Evolutionary conservation across 2,329 filamentous ascomycete species (phyloP).

Genomic region (Coleophoma cylindrospora): DNA sequence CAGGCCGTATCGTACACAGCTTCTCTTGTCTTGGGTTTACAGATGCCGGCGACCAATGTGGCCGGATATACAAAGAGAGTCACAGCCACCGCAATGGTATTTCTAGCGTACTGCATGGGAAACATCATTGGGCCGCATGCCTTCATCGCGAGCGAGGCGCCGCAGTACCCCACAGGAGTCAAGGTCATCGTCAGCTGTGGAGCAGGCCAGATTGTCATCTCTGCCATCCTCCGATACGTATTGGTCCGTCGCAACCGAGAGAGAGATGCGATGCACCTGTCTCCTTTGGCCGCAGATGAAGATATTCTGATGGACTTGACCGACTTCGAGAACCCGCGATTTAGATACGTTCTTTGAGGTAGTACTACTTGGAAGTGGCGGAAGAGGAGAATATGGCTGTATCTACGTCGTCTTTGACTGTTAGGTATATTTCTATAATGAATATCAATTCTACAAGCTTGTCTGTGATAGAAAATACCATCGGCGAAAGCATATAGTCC

Average conservation of each 20-base stretch:
- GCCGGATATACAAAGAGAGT: constrained; percentile 41
- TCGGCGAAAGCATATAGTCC: no score
- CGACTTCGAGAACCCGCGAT: background rate
- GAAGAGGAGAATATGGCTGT: no score
- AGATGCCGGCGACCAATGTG: constrained; percentile 2
- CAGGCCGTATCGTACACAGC: constrained; percentile 31
- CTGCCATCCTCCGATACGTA: background rate
- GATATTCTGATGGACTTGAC: background rate
- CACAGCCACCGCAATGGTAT: constrained; percentile 39
- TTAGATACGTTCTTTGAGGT: background rate
- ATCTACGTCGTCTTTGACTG: no score
- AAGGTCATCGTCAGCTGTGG: background rate
- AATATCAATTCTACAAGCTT: no score
- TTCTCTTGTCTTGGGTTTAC: constrained; percentile 28
- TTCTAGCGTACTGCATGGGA: background rate
- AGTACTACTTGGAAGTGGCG: no score
- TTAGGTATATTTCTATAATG: no score
- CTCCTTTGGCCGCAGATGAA: background rate
- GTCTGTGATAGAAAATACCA: no score
- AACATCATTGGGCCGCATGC: background rate
- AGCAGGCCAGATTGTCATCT: background rate
- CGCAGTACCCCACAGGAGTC: background rate
- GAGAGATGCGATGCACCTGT: background rate
- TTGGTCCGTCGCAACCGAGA: background rate
- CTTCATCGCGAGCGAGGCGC: background rate